phyloP scores from a whole-genome alignment of 2,329 filamentous ascomycete genomes.

The Chrysosporium queenslandicum region DNA sequence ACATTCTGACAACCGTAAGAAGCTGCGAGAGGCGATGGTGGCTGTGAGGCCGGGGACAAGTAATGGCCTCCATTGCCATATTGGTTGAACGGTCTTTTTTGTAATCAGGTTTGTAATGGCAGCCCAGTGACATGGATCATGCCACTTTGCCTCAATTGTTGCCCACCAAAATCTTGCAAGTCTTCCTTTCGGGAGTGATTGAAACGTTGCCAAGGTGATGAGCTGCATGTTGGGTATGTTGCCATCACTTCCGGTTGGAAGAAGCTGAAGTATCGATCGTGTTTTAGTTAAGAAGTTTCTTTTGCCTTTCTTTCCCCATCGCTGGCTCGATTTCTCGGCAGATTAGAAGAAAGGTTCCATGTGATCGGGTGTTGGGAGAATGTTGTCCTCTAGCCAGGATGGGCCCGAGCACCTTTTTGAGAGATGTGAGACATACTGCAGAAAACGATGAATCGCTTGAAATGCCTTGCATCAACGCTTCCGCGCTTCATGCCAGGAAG shows the following conservation, averaged over 20 bases:
- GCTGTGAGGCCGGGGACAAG: not conserved
- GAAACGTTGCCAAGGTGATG: not conserved
- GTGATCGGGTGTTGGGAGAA: not conserved
- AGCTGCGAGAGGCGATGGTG: not conserved
- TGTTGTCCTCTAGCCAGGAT: not conserved
- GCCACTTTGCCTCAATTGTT: not conserved
- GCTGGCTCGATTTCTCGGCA: not conserved
- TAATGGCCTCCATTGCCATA: too few species aligned
- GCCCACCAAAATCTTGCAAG: too few species aligned
- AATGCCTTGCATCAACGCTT: not conserved
- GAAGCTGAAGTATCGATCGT: not conserved
- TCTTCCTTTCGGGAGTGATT: not conserved
- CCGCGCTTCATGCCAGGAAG: not conserved
- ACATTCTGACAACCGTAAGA: not conserved
- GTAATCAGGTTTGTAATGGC: too few species aligned
- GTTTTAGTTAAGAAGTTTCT: not conserved
- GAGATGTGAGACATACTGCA: not conserved
- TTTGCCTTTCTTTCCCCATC: not conserved
- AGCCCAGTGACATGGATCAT: not conserved
- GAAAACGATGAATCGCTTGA: not conserved
- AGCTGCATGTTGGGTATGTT: not conserved
- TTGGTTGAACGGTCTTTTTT: too few species aligned
- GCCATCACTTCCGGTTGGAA: not conserved
- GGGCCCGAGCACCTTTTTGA: not conserved
- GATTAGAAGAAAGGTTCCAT: constrained; percentile 1